Evolutionary conservation across 371 early-diverging fungal genomes (phyloP).

Genomic region (Syncephalastrum sp.): DNA sequence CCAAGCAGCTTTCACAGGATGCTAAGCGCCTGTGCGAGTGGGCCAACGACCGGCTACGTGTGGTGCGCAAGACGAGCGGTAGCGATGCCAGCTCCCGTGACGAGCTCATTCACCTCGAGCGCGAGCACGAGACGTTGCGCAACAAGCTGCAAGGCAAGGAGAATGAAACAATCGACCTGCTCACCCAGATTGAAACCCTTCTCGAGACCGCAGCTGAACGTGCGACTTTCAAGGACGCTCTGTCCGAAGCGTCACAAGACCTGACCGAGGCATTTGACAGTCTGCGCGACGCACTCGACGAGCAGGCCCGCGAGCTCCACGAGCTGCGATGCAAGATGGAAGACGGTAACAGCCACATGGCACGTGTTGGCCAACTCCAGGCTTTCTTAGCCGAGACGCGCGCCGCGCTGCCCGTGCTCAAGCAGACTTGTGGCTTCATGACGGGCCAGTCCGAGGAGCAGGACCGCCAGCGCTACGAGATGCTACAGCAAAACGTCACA

Average conservation of each 20-base stretch:
- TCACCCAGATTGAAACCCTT: slow-evolving; percentile 28
- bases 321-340: slow-evolving; percentile 31
- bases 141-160: slow-evolving; percentile 33
- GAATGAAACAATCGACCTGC: slow-evolving; percentile 34
- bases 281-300: slow-evolving; percentile 28
- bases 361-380: slow-evolving; percentile 22
- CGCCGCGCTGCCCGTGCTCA: slow-evolving; percentile 33
- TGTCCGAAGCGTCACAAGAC: slow-evolving; percentile 25
- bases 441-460: slow-evolving; percentile 45
- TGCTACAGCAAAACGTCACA: slow-evolving; percentile 16
- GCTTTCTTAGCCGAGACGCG: slow-evolving; percentile 29
- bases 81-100: slow-evolving; percentile 22
- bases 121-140: slow-evolving; percentile 22
- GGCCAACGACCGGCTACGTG: slow-evolving; percentile 36
- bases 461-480: slow-evolving; percentile 30
- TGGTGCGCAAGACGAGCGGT: slow-evolving; percentile 22
- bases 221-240: slow-evolving; percentile 18
- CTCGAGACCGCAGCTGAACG: slow-evolving; percentile 24
- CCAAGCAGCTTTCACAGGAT: slow-evolving; percentile 34
- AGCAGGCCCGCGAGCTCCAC: slow-evolving; percentile 22
- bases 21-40: slow-evolving; percentile 36
- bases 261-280: slow-evolving; percentile 34
- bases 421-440: slow-evolving; percentile 46
- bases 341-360: slow-evolving; percentile 38
- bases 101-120: slow-evolving; percentile 29